These are phyloP conservation scores for Astragalus membranaceus DNA, from an alignment of 306 rosid species.

Conservation along the genomic window DNA sequence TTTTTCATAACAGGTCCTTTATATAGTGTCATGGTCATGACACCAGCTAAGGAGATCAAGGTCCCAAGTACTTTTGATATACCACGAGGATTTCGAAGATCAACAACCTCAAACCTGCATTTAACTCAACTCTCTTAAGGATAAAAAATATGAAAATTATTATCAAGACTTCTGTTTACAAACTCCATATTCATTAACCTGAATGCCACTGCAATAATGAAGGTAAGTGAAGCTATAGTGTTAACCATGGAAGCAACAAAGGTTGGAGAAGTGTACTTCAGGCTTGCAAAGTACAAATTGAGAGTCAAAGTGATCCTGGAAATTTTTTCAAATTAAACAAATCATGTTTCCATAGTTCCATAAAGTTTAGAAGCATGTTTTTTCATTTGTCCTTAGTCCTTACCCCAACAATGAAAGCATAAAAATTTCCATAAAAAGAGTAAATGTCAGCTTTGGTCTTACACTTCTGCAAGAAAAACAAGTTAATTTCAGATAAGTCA, in stretches of 20 bases:
- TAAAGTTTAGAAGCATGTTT: not conserved
- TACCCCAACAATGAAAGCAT: conserved; percentile 84
- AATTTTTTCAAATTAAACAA: not conserved
- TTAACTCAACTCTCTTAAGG: not conserved
- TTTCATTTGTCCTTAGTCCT: conserved; percentile 1
- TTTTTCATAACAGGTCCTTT: conserved; percentile 53
- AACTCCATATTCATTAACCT: conserved; percentile 30
- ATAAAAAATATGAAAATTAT: not conserved
- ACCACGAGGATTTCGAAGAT: conserved; percentile 44
- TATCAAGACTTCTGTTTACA: not conserved
- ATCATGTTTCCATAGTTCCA: not conserved
- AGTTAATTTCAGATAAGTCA: not conserved
- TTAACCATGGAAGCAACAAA: conserved; percentile 63
- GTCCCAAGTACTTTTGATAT: conserved; percentile 68
- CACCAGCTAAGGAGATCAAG: conserved; percentile 64
- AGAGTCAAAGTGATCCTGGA: conserved; percentile 58
- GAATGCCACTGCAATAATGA: conserved; percentile 57
- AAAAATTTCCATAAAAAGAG: conserved; percentile 58
- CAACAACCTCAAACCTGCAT: conserved; percentile 52
- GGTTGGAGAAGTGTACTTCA: conserved; percentile 72
- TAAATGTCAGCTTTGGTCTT: conserved; percentile 62
- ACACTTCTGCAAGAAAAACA: conserved; percentile 35
- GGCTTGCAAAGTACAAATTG: conserved; percentile 75
- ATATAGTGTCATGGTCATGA: conserved; percentile 70
- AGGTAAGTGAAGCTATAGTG: conserved; percentile 67